Evolutionary conservation across 164 flowering plant genomes (phyloP), one percentile per base, ranked within the genome.

Genomic region (Kalanchoe fedtschenkoi): DNA sequence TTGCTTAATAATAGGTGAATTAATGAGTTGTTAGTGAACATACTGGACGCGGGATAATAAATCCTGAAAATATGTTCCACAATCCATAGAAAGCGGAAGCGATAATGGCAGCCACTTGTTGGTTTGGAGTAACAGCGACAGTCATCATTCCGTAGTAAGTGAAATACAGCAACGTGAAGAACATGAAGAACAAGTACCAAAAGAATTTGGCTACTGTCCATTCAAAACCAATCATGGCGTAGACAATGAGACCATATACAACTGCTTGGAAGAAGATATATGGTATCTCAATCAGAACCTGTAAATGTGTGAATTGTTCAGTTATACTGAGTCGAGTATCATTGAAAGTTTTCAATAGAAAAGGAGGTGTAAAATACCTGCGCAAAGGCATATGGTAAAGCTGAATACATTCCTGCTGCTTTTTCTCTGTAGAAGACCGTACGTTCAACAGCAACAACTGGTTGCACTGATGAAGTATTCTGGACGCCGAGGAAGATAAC

Each of bases 391-490:
- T 79, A 81, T 19, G 88, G 78, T 35, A 83, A 68, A 30, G 79
- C 80, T 13, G 88, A 83, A 66, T 77, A 83, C 83, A 81, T 78
- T 67, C 82, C 83, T 32, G 85, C 85, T 62, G 83, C 87, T 61
- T 71, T 75, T 62, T 83, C 83, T 67, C 87, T 70, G 57, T 83
- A 83, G 60, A 77, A 81, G 22, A 83, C 85, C 1, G 80, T 76
- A 62, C 85, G 65, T 63, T 81, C 88, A 16, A 83, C 70, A 15
- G 76, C 79, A 7, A 83, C 80, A 1, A 83, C 82, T 34, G 88
- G 88, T 55, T 75, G 82, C 58, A 83, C 85, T 3, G 88, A 72
- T 30, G 77, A 55, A n/a, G 77, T 72, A 68, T 81, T 81, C 71
- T 81, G 79, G 3, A 75, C 55, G 0, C 85, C 85, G 55, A 79